Conservation (phyloP, 768 basidiomycete species). For the Suillus placidus region DNA sequence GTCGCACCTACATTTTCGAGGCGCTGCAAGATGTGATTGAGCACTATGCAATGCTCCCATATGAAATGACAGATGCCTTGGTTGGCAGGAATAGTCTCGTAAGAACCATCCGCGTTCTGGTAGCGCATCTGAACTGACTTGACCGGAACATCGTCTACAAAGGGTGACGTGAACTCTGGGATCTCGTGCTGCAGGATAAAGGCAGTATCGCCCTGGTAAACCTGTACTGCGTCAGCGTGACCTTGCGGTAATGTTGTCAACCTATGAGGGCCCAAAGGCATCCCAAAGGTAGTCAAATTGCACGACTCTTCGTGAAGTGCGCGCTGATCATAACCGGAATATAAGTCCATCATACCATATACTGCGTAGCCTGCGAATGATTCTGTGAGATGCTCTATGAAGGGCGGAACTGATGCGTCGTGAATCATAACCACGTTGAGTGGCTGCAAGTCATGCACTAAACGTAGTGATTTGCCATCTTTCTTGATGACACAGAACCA, state of each 20-base stretch:
- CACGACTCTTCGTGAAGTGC: conserved; percentile 29
- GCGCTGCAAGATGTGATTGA: conserved; percentile 40
- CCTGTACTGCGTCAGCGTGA: conserved; percentile 41
- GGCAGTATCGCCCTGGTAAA: conserved; percentile 43
- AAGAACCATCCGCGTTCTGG: conserved; percentile 25
- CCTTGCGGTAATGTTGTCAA: conserved; percentile 44
- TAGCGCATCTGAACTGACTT: conserved; percentile 38
- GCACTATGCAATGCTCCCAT: conserved; percentile 40
- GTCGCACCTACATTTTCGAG: conserved; percentile 42
- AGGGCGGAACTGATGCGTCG: too few species aligned
- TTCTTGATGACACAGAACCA: too few species aligned
- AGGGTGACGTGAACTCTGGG: conserved; percentile 37
- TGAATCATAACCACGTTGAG: too few species aligned
- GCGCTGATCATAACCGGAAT: conserved; percentile 40
- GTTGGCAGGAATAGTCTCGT: conserved; percentile 41
- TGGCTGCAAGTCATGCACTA: conserved; percentile 42
- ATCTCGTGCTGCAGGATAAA: conserved; percentile 44
- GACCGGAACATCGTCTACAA: conserved; percentile 43
- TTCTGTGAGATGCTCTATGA: too few species aligned
- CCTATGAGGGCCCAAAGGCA: conserved; percentile 35
- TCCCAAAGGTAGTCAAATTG: conserved; percentile 46
- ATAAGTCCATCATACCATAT: conserved; percentile 38
- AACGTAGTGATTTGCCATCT: too few species aligned
- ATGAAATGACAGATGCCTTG: conserved; percentile 39
- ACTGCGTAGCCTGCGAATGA: conserved; percentile 35